Evolutionary conservation across 2,329 filamentous ascomycete species (phyloP), one percentile per base, ranked within the genome.

Genomic region (Penicillium corylophilum): DNA sequence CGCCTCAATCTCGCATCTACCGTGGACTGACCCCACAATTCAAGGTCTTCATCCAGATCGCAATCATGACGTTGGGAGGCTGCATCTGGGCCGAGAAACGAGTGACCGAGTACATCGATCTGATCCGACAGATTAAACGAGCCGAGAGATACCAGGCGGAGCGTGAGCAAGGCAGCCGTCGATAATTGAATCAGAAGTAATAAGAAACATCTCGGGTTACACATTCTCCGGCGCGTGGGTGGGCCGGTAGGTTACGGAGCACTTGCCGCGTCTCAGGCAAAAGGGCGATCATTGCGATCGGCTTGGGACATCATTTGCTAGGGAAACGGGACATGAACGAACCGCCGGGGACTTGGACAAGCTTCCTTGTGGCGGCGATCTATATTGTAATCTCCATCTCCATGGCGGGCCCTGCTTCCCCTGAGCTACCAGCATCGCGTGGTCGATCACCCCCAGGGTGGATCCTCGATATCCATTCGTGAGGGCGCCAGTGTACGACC

Each of bases 31-130:
- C 77, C 13, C 67, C 74, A 40, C 77, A 79, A 54, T 79, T 77
- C 64, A 79, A 79, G 55, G 71, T 77, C 24, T 78, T 77, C 55
- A 58, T 79, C 31, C 76, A 79, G 53, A 70, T 79, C 26, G 71
- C 71, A 4, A 68, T 64, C 29, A 77, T 78, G 75, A 78, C 71
- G 5, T 62, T 78, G 43, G 77, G 77, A 8, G 77, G 76, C 1
- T 76, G 71, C 56, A 72, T 79, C 42, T 78, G 75, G 68, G 77
- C 77, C 2, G 77, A 79, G 64, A 68, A 66, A 53, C 63, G 74
- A 38, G 72, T 78, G 35, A 70, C 66, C 20, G 74, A 76, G 44
- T 79, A 76, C 59, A 71, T 77, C 53, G 69, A 77, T n/a, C 53
- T 67, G 10, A 56, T 76, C 50, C 63, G 76, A 49, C 66, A 65